Evolutionary conservation across 148 eudicot species (phyloP).

Genomic region (Fallopia convolvulus): DNA sequence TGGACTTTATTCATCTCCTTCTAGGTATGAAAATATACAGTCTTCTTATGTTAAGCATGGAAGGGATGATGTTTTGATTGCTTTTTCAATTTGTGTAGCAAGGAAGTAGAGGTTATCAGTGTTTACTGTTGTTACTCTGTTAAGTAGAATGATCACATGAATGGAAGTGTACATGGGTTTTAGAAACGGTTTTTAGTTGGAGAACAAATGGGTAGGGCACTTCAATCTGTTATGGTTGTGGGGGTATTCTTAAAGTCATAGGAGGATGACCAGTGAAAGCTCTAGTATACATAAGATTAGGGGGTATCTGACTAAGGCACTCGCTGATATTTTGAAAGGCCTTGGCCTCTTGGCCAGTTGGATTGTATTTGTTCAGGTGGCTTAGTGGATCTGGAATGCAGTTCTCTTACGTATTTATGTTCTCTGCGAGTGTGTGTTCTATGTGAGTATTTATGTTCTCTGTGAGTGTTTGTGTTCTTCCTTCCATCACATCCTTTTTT

Average conservation of each 20-base stretch:
- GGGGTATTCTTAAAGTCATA: background rate
- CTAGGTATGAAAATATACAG: conserved; percentile 39
- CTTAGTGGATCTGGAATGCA: background rate
- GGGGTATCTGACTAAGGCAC: background rate
- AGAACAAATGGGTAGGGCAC: background rate
- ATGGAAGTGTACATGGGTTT: too few relatives aligned
- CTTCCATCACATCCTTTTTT: background rate
- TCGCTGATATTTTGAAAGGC: background rate
- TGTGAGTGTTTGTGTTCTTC: background rate
- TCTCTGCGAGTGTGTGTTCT: background rate
- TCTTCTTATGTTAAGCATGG: background rate
- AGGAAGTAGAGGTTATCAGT: background rate
- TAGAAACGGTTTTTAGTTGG: too few relatives aligned
- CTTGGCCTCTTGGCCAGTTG: background rate
- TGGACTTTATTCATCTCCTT: conserved; percentile 38
- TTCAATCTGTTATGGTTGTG: background rate
- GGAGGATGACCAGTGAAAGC: background rate
- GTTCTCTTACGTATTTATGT: background rate
- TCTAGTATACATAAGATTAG: background rate
- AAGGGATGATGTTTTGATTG: background rate
- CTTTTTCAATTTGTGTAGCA: background rate
- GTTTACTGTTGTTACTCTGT: background rate
- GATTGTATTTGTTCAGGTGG: background rate
- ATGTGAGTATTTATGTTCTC: background rate
- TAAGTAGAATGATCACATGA: background rate